Conservation (phyloP, 805 yeast species). For the Sporopachydermia lactativora region DNA sequence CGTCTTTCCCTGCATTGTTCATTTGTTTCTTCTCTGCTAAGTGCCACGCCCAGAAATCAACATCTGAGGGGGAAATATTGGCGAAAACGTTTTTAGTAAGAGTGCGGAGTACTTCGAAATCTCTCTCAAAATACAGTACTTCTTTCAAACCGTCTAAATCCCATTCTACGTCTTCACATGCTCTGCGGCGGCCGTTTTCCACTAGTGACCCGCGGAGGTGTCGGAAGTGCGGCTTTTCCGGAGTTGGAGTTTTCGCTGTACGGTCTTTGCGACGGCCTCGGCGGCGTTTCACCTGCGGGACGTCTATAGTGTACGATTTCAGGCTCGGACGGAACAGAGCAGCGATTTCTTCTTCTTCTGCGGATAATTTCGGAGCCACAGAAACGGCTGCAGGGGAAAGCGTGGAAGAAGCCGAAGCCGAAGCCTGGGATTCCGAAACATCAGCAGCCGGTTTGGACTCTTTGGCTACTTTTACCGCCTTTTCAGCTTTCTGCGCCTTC, state of each 20-base stretch:
- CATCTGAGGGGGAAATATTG: background rate
- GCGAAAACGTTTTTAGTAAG: slow-evolving; percentile 18
- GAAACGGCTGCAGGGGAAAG: no score
- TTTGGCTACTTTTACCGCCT: no score
- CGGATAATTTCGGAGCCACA: no score
- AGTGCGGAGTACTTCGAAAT: slow-evolving; percentile 34
- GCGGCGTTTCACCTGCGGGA: background rate
- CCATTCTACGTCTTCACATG: background rate
- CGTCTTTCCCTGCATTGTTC: background rate
- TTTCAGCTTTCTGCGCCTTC: no score
- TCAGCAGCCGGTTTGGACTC: no score
- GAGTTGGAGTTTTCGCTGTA: background rate
- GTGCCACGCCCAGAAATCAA: slow-evolving; percentile 2
- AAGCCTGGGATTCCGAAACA: no score
- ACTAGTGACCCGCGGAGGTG: background rate
- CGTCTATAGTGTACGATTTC: background rate
- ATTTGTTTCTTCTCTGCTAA: slow-evolving; percentile 1
- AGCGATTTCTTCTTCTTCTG: no score
- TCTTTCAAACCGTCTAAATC: slow-evolving; percentile 33
- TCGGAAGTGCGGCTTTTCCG: background rate
- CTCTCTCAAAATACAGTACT: slow-evolving; percentile 52
- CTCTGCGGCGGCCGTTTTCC: background rate
- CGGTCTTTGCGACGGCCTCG: background rate
- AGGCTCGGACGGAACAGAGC: background rate
- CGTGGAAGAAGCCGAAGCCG: no score